Evolutionary conservation across 2,329 filamentous ascomycete genomes (phyloP), one percentile per base, ranked within the genome.

Genomic region (Scedosporium aurantiacum): DNA sequence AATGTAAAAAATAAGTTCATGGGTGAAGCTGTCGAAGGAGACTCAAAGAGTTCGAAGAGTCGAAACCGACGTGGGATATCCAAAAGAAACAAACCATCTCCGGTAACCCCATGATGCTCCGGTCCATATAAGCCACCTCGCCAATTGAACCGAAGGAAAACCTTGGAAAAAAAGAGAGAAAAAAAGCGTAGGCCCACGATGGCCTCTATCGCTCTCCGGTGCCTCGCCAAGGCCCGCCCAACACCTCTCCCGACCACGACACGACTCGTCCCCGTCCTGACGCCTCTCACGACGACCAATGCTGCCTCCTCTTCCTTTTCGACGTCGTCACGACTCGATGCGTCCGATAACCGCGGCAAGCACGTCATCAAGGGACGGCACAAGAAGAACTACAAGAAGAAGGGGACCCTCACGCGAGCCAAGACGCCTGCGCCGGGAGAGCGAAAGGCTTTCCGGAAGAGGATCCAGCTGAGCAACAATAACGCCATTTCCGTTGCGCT

Each of bases 391-490:
- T 85, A 82, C 73, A 85, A 84, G 73, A 80, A 79, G 70, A 76
- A 73, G 67, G 68, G 71, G 12, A 73, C 73, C 61, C 69, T 77
- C 54, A 73, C 72, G 27, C 73, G 74, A 27, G 71, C 76, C 61
- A 83, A 81, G 73, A 79, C 84, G 16, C 88, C 89, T 21, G 78
- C 78, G 12, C 80, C 84, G 2, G 93, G 92, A 66, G 92, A 97
- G 79, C 85, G 92, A 66, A 96, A 91, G 76, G 89, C 90, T 28
- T 79, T 90, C 71, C 86, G 91, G 66, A 96, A 95, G 78, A 86
- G 90, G 67, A 90, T 99, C 69, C 86, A 95, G 63, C 84, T 99
- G 63, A 93, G 88, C 79, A 99, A 97, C 76, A 89, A 90, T 73
- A 97, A 96, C 75, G 94, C 94, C 58, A 78, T 97, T 43, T 84